Conservation (phyloP, 176 grass and related monocot genomes). For the Rhipidocladum racemiflorum region DNA sequence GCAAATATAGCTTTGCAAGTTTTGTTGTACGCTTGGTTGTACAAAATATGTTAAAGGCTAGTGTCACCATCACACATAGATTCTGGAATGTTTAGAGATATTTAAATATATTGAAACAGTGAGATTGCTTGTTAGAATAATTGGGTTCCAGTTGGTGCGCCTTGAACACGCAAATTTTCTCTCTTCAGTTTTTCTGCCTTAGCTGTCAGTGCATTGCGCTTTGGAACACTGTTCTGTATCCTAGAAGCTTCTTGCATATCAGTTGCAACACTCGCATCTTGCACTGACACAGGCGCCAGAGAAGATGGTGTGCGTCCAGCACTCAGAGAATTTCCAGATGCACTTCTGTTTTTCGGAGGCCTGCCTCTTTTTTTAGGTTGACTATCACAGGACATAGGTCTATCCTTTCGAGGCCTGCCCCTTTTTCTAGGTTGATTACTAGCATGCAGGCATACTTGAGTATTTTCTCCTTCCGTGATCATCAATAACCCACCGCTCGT, state of each 20-base stretch:
- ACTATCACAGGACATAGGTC: neutral
- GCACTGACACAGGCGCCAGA: conserved; percentile 23
- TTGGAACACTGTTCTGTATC: conserved; percentile 19
- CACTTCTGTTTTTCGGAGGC: conserved; percentile 36
- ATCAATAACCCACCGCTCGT: neutral
- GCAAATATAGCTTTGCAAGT: conserved; percentile 52
- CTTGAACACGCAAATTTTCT: conserved; percentile 34
- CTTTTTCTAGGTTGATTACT: conserved; percentile 47
- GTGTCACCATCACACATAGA: conserved; percentile 42
- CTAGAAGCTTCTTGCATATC: conserved; percentile 17
- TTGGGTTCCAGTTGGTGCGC: conserved; percentile 20
- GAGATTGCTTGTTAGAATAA: conserved; percentile 41
- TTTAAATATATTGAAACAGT: conserved; percentile 29
- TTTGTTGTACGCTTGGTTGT: conserved; percentile 45
- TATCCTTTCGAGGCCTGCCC: conserved; percentile 47
- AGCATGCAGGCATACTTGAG: conserved; percentile 10
- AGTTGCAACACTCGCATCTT: neutral
- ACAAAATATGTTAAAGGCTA: conserved; percentile 52
- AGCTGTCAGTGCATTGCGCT: conserved; percentile 36
- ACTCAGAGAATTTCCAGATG: conserved; percentile 22
- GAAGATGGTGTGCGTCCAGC: neutral
- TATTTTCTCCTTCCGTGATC: conserved; percentile 18
- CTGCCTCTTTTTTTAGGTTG: conserved; percentile 54
- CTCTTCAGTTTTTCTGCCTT: conserved; percentile 71
- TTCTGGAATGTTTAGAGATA: conserved; percentile 31